phyloP scores from a whole-genome alignment of 768 basidiomycete genomes.

The Russula griseocarnosa region DNA sequence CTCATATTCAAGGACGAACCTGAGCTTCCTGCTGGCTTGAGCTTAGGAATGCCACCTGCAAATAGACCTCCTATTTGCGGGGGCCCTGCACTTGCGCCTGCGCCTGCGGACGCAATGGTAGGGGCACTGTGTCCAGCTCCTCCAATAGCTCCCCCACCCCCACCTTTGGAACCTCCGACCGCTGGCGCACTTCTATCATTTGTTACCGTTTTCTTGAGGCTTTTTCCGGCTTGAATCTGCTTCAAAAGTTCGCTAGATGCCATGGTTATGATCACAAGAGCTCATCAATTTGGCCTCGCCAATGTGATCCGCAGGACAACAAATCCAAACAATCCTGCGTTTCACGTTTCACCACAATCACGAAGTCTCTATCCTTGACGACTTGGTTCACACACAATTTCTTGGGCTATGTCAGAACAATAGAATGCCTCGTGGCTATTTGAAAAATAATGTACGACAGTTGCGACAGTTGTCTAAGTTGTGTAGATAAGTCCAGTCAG shows the following conservation, averaged over 20 bases:
- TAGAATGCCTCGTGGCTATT: not conserved
- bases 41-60: conserved; percentile 86
- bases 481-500: too few relatives aligned
- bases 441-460: not conserved
- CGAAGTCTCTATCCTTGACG: too few relatives aligned
- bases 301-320: conserved; percentile 4
- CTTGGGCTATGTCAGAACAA: too few relatives aligned
- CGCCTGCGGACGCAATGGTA: conserved; percentile 26
- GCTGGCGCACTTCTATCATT: conserved; percentile 73
- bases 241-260: conserved; percentile 71
- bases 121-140: conserved; percentile 39
- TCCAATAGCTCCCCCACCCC: conserved; percentile 35
- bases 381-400: too few relatives aligned
- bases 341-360: not conserved
- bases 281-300: conserved; percentile 4
- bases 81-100: conserved; percentile 43
- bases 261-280: conserved; percentile 42
- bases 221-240: conserved; percentile 80
- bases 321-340: conserved; percentile 12
- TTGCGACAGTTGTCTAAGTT: too few relatives aligned
- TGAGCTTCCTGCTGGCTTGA: conserved; percentile 67
- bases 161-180: conserved; percentile 46
- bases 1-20: conserved; percentile 1
- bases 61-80: conserved; percentile 84
- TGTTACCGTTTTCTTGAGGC: conserved; percentile 76